Evolutionary conservation across 257 asterid genomes (phyloP).

Genomic region (Cynanchum wilfordii): DNA sequence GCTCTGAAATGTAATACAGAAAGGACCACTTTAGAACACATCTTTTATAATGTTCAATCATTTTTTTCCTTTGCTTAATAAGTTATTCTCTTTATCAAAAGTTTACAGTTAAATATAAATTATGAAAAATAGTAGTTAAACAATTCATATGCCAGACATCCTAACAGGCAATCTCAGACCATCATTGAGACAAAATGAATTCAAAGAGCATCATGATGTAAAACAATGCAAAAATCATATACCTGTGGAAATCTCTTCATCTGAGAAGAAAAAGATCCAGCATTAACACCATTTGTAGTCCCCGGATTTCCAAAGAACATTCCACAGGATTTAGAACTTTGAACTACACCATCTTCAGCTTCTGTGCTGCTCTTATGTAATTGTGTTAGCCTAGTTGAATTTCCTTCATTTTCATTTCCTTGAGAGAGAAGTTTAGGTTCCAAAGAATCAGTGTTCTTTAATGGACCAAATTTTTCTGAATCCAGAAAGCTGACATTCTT

Average conservation of each 20-base stretch:
- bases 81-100: neutral
- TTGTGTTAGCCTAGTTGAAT: conserved; percentile 21
- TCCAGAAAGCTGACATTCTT: conserved; percentile 27
- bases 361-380: conserved; percentile 29
- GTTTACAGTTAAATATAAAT: neutral
- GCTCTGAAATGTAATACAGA: neutral
- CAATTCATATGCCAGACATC: neutral
- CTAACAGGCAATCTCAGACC: conserved; percentile 10
- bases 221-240: conserved; percentile 13
- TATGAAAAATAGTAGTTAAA: neutral
- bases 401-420: conserved; percentile 30
- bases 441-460: conserved; percentile 27
- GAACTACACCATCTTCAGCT: conserved; percentile 30
- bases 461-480: conserved; percentile 34
- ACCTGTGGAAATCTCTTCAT: conserved; percentile 44
- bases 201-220: conserved; percentile 2
- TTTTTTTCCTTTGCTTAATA: neutral
- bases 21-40: neutral
- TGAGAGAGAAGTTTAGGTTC: conserved; percentile 22
- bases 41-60: neutral
- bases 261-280: conserved; percentile 32
- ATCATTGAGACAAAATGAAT: neutral
- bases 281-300: conserved; percentile 27
- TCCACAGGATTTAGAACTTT: conserved; percentile 29
- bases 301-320: conserved; percentile 24